Evolutionary conservation across 2,329 filamentous ascomycete species (phyloP).

Genomic region (Plectosphaerella cucumerina): DNA sequence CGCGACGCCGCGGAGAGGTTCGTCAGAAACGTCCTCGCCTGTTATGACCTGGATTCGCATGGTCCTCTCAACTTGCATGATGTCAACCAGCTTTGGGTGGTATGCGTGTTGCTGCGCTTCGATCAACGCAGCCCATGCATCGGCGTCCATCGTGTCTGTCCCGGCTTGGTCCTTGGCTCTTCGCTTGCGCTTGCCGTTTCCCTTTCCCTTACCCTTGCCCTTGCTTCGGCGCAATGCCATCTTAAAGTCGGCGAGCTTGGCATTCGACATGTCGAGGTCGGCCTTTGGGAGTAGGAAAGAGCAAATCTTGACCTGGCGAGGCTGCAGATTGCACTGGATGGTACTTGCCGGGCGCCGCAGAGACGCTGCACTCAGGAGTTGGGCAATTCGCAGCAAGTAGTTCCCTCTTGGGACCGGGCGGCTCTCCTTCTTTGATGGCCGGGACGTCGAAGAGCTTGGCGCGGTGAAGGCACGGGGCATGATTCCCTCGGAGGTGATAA

Average conservation of each 20-base stretch:
- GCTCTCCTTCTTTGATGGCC: background rate
- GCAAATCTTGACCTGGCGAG: background rate
- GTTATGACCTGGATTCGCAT: background rate
- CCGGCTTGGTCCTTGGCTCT: too few species aligned
- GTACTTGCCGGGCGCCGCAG: background rate
- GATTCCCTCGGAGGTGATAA: background rate
- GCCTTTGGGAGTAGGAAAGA: background rate
- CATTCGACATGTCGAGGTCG: background rate
- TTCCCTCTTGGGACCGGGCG: background rate
- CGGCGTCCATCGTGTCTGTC: too few species aligned
- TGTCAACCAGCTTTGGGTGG: background rate
- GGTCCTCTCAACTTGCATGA: background rate
- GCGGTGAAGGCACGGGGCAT: background rate
- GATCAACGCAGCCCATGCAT: background rate
- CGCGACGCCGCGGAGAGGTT: background rate
- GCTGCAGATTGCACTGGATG: background rate
- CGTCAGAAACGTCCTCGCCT: background rate
- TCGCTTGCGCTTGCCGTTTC: background rate
- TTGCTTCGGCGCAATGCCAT: background rate
- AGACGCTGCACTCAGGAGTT: background rate
- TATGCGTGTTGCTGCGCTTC: background rate
- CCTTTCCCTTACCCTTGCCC: too few species aligned
- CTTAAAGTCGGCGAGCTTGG: background rate
- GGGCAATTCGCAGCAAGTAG: background rate
- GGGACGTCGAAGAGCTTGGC: background rate